These are phyloP conservation scores for Ceratopteris richardii DNA, from an alignment of 75 land plant genomes.

Conservation along the genomic window DNA sequence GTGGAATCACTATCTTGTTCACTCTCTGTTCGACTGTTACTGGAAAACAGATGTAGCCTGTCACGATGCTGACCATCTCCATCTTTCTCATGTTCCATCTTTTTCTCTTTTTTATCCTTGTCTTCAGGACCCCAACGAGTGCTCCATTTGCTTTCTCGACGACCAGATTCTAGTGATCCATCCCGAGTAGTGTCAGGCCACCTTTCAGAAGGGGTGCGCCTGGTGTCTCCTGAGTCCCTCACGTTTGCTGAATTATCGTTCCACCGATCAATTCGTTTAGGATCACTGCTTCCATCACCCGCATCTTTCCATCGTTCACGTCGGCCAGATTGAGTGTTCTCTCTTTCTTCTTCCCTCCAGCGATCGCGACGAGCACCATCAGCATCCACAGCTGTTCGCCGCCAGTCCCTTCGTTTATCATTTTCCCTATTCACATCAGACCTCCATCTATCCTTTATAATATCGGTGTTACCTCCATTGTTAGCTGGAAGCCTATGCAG, in stretches of 20 bases:
- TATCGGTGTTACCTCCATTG: constrained; percentile 35
- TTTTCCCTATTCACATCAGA: constrained; percentile 44
- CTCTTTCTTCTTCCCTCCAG: constrained; percentile 97
- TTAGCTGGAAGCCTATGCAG: constrained; percentile 12
- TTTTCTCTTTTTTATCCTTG: constrained; percentile 60
- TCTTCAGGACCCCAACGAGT: constrained; percentile 94
- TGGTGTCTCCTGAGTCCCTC: constrained; percentile 44
- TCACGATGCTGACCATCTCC: constrained; percentile 45
- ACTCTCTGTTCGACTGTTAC: constrained; percentile 37
- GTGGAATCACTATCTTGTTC: constrained; percentile 46
- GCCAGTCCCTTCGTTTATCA: constrained; percentile 63
- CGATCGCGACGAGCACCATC: constrained; percentile 60
- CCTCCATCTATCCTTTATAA: constrained; percentile 54
- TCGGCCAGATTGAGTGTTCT: constrained; percentile 42
- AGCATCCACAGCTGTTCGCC: constrained; percentile 45
- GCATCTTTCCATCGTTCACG: constrained; percentile 84
- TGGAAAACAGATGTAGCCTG: constrained; percentile 22
- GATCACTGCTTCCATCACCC: constrained; percentile 48
- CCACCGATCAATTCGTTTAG: constrained; percentile 52
- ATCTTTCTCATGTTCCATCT: constrained; percentile 50
- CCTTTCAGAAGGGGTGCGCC: constrained; percentile 51
- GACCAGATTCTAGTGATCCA: constrained; percentile 36
- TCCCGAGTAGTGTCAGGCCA: constrained; percentile 69
- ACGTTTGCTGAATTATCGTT: constrained; percentile 24
- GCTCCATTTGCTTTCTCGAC: constrained; percentile 96